Conservation (phyloP, 495 filamentous ascomycete species). For the Penicillium canescens region DNA sequence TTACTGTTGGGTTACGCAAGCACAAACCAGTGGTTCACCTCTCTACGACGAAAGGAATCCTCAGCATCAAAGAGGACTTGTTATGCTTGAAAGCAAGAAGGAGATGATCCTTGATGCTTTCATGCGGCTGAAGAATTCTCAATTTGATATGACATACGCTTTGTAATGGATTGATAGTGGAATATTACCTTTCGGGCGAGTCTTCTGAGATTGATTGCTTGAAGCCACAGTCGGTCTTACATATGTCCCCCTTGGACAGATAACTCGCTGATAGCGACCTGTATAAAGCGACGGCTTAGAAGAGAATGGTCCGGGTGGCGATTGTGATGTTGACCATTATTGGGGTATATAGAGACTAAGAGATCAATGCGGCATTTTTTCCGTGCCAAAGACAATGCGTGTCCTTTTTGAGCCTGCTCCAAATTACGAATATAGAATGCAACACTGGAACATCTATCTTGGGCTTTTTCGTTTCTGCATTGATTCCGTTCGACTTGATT, state of each 20-base stretch:
- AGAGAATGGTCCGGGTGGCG: no score
- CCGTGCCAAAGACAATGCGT: no score
- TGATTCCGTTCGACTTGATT: no score
- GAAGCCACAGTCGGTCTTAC: no score
- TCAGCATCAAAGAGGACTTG: slow-evolving; percentile 2
- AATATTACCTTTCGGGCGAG: background rate
- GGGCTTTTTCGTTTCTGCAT: no score
- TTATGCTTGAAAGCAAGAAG: slow-evolving; percentile 3
- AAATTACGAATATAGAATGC: no score
- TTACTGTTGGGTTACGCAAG: background rate
- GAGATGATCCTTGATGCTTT: background rate
- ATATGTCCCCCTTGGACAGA: no score
- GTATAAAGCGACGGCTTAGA: no score
- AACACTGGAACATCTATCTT: no score
- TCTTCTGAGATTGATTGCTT: no score
- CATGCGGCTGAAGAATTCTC: background rate
- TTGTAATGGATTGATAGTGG: background rate
- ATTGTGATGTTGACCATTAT: background rate
- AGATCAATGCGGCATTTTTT: background rate
- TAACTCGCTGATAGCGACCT: no score
- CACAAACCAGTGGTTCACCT: background rate
- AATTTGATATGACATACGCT: background rate
- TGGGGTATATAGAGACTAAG: background rate
- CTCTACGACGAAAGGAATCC: background rate
- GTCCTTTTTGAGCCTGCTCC: no score